Evolutionary conservation across 441 rosid species (phyloP).

Genomic region (Brassica hybrid): DNA sequence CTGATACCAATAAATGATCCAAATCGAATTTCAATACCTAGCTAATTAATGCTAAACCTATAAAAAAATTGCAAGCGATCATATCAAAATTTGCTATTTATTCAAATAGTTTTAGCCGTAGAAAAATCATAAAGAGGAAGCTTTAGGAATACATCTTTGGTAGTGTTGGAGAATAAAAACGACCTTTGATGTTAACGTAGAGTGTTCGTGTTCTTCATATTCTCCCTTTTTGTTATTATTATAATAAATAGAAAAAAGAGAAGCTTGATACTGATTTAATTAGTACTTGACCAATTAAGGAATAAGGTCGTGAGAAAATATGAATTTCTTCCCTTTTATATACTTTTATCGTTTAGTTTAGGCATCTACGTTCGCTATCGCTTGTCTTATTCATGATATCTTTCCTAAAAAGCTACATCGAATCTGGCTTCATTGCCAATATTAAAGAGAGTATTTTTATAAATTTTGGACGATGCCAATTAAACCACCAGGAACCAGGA

Average conservation of each 20-base stretch:
- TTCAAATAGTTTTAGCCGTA: not conserved
- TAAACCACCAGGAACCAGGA: constrained; percentile 13
- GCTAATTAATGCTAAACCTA: not conserved
- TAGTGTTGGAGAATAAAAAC: constrained; percentile 24
- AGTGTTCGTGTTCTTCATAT: constrained; percentile 23
- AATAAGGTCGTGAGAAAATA: constrained; percentile 24
- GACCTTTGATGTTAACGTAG: constrained; percentile 27
- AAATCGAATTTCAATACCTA: not conserved
- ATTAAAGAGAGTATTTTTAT: not conserved
- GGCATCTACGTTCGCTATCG: constrained; percentile 23
- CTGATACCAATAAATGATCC: not conserved
- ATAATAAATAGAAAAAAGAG: constrained; percentile 12
- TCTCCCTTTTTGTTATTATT: constrained; percentile 11
- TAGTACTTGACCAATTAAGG: constrained; percentile 40
- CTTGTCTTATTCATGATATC: constrained; percentile 22
- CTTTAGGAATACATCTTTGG: constrained; percentile 28
- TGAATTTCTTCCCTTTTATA: constrained; percentile 13
- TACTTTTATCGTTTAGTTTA: constrained; percentile 6
- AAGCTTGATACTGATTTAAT: constrained; percentile 16
- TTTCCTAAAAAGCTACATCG: not conserved
- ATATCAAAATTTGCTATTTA: not conserved
- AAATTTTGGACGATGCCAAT: constrained; percentile 19
- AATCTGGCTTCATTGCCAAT: constrained; percentile 13
- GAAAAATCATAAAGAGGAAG: constrained; percentile 9
- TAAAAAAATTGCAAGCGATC: not conserved